Percentiles rank a stretch among this genome's conserved stretches.
Evolutionary conservation across 1,139 yeast species (phyloP).

Genomic region (Lodderomyces margitis): DNA sequence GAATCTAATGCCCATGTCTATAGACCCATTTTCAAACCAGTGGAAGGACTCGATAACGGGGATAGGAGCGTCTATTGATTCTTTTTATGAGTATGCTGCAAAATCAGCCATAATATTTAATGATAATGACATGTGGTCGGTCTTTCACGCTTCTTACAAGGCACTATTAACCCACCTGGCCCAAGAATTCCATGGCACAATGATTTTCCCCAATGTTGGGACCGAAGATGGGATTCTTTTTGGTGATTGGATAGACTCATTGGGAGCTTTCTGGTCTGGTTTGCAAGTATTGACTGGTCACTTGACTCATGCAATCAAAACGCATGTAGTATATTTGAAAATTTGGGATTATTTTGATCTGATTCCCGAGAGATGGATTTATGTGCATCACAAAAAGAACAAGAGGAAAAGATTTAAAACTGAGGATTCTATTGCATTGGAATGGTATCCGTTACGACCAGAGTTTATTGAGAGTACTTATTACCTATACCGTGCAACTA

Average conservation of each 20-base stretch:
- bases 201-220: slow-evolving; percentile 65
- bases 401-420: slow-evolving; percentile 12
- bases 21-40: slow-evolving; percentile 56
- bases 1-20: slow-evolving; percentile 74
- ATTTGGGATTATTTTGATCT: slow-evolving; percentile 80
- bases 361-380: slow-evolving; percentile 87
- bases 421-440: slow-evolving; percentile 49
- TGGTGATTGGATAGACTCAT: slow-evolving; percentile 77
- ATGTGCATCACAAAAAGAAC: slow-evolving; percentile 17
- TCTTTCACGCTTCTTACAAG: slow-evolving; percentile 59
- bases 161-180: slow-evolving; percentile 55
- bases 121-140: slow-evolving; percentile 56
- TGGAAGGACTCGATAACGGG: slow-evolving; percentile 72
- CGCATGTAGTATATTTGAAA: slow-evolving; percentile 67
- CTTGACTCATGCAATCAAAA: slow-evolving; percentile 57
- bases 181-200: slow-evolving; percentile 41
- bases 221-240: slow-evolving; percentile 48
- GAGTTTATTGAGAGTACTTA: slow-evolving; percentile 90
- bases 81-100: slow-evolving; percentile 85
- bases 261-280: slow-evolving; percentile 89
- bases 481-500: slow-evolving; percentile 77
- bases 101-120: slow-evolving; percentile 73
- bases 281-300: slow-evolving; percentile 79
- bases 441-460: slow-evolving; percentile 92
- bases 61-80: slow-evolving; percentile 91